Conservation (phyloP, 2,329 filamentous ascomycete species). For the Trichophyton equinum region DNA sequence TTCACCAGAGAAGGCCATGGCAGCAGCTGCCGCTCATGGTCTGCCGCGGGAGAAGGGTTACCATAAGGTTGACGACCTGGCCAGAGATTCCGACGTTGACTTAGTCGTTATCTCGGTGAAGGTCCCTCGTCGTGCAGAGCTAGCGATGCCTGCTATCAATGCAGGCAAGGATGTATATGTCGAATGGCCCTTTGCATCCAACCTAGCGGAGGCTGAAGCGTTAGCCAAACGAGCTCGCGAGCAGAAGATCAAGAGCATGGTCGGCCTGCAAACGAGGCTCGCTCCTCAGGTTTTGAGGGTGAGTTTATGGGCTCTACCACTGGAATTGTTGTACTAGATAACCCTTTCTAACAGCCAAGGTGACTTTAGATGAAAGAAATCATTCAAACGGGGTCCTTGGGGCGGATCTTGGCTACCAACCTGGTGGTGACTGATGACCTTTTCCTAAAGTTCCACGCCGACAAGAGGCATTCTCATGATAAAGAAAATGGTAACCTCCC, state of each 20-base stretch:
- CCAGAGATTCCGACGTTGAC: background rate
- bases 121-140: background rate
- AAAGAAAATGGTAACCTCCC: background rate
- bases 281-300: background rate
- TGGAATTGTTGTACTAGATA: background rate
- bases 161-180: background rate
- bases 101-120: background rate
- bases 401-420: background rate
- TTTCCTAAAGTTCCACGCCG: background rate
- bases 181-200: background rate
- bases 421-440: background rate
- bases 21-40: background rate
- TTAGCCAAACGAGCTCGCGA: background rate
- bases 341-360: background rate
- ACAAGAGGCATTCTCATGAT: background rate
- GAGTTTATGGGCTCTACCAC: background rate
- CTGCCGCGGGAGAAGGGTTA: background rate
- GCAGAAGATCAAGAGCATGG: background rate
- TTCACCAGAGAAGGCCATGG: background rate
- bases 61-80: background rate
- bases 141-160: background rate
- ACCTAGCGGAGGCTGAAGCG: background rate
- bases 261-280: background rate
- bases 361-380: background rate
- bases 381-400: background rate